Evolutionary conservation across 1,284 basidiomycete species (phyloP).

Genomic region (Microbotryum silenes-acaulis): DNA sequence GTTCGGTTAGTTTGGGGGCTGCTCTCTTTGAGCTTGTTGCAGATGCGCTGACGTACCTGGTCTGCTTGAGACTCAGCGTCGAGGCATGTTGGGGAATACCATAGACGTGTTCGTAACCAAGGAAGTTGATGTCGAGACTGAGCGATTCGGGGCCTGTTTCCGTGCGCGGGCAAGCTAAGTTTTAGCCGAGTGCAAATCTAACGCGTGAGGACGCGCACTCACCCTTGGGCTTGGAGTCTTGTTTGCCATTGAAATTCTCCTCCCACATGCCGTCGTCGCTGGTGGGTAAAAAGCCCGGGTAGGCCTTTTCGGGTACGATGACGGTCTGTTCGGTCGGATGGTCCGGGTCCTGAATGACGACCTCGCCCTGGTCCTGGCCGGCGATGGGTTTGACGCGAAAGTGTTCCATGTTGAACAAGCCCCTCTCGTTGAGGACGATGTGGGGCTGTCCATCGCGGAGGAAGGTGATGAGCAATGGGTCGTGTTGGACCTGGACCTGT

Average conservation of each 20-base stretch:
- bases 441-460: constrained; percentile 64
- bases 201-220: constrained; percentile 17
- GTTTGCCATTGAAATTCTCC: constrained; percentile 76
- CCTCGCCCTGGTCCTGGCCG: constrained; percentile 37
- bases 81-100: constrained; percentile 97
- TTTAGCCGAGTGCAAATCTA: background rate
- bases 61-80: constrained; percentile 75
- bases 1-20: background rate
- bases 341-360: constrained; percentile 35
- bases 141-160: constrained; percentile 79
- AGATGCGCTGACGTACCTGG: constrained; percentile 49
- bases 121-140: constrained; percentile 87
- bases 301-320: constrained; percentile 49
- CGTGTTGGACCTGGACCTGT: constrained; percentile 56
- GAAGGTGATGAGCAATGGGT: constrained; percentile 65
- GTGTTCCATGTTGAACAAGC: constrained; percentile 95
- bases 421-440: constrained; percentile 79
- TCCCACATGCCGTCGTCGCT: constrained; percentile 78
- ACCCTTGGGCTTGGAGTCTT: constrained; percentile 94
- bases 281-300: constrained; percentile 43
- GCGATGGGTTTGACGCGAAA: constrained; percentile 59
- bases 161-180: constrained; percentile 3
- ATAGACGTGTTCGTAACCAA: constrained; percentile 78
- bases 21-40: background rate
- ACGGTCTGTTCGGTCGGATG: constrained; percentile 40